A percentile compares a stretch with the other conserved stretches of the same genome.
Evolutionary conservation across 805 yeast genomes (phyloP).

Genomic region (Vanderwaltozyma tropicalis): DNA sequence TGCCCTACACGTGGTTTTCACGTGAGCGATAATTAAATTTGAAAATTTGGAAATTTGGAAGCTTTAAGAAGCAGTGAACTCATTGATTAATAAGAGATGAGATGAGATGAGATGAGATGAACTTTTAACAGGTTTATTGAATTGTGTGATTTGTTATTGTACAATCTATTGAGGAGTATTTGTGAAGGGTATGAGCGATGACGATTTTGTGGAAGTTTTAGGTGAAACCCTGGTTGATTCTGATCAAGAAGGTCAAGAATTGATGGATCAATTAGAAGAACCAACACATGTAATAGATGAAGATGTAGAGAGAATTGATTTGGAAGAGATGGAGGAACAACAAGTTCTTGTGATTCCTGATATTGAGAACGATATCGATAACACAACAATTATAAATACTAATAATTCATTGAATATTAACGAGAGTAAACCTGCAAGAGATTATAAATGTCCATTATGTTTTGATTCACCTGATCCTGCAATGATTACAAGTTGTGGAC

Average conservation of each 20-base stretch:
- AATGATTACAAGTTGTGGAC: conserved; percentile 47
- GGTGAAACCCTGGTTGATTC: not conserved
- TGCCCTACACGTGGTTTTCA: too few relatives aligned
- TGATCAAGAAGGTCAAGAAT: not conserved
- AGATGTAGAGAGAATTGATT: too few relatives aligned
- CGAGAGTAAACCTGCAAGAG: conserved; percentile 25
- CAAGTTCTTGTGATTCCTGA: conserved; percentile 34
- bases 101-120: too few relatives aligned
- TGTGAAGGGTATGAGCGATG: not conserved
- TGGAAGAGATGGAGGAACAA: conserved; percentile 22
- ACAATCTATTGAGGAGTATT: not conserved
- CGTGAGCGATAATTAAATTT: too few relatives aligned
- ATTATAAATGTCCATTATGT: conserved; percentile 44
- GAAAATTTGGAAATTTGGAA: too few relatives aligned
- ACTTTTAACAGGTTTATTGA: too few relatives aligned
- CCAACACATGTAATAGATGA: too few relatives aligned
- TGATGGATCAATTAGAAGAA: too few relatives aligned
- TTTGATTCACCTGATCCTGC: conserved; percentile 43
- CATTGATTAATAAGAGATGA: too few relatives aligned
- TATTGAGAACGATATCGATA: conserved; percentile 3
- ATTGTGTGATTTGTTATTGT: too few relatives aligned
- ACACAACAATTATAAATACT: conserved; percentile 2
- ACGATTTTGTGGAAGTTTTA: not conserved
- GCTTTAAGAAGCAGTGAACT: too few relatives aligned
- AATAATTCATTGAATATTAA: conserved; percentile 11